Evolutionary conservation across 768 basidiomycete genomes (phyloP).

Genomic region (Boletus fagicola): DNA sequence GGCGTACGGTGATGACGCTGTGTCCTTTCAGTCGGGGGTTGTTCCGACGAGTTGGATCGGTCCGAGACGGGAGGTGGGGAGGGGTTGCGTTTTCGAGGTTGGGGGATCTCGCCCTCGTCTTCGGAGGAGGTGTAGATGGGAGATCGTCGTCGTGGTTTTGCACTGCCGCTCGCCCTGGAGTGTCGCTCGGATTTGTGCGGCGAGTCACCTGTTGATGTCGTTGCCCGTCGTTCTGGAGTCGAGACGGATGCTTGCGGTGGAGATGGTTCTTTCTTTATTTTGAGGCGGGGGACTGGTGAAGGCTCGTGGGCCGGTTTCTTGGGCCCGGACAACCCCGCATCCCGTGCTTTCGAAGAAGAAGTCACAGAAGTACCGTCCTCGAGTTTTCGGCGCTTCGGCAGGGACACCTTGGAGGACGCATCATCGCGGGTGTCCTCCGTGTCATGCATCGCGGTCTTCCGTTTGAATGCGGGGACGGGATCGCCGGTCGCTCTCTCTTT

Average conservation of each 20-base stretch:
- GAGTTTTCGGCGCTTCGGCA: conserved; percentile 44
- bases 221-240: conserved; percentile 13
- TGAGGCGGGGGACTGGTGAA: conserved; percentile 27
- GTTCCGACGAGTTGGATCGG: conserved; percentile 24
- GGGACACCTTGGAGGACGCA: conserved; percentile 9
- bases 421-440: conserved; percentile 32
- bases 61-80: conserved; percentile 30
- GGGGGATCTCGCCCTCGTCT: conserved; percentile 48
- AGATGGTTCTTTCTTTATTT: conserved; percentile 40
- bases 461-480: conserved; percentile 33
- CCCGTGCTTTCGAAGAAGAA: conserved; percentile 21
- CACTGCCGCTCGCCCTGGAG: conserved; percentile 15
- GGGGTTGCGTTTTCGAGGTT: conserved; percentile 25
- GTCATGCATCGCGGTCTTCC: conserved; percentile 38
- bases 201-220: conserved; percentile 1
- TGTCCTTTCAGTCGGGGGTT: conserved; percentile 10
- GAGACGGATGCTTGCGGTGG: conserved; percentile 17
- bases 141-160: conserved; percentile 50
- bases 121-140: conserved; percentile 70
- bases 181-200: conserved; percentile 21
- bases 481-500: conserved; percentile 20
- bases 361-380: conserved; percentile 33
- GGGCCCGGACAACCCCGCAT: conserved; percentile 24
- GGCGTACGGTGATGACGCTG: conserved; percentile 27
- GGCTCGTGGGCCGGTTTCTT: conserved; percentile 39